Evolutionary conservation across 768 basidiomycete genomes (phyloP).

Genomic region (Amanita inopinata): DNA sequence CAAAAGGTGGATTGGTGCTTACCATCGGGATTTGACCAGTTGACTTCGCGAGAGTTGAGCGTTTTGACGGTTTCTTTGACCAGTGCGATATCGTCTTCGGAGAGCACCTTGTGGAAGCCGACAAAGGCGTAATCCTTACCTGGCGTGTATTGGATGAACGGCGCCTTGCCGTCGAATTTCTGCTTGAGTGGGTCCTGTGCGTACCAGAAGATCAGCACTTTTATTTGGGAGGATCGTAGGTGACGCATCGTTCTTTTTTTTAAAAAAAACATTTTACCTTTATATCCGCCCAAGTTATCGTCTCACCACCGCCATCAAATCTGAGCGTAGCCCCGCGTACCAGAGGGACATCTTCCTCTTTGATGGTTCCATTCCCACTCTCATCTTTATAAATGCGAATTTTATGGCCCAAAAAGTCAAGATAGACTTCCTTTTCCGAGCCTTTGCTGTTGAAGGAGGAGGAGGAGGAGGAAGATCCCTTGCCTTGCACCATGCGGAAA

Average conservation of each 20-base stretch:
- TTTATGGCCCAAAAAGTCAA: conserved; percentile 68
- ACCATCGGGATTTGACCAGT: conserved; percentile 60
- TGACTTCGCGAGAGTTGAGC: conserved; percentile 53
- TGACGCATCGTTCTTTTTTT: too few relatives aligned
- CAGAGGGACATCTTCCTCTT: conserved; percentile 47
- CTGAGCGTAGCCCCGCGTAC: conserved; percentile 44
- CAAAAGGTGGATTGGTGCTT: neutral
- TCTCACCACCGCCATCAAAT: conserved; percentile 49
- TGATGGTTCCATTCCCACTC: conserved; percentile 53
- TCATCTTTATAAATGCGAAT: conserved; percentile 55
- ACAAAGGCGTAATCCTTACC: conserved; percentile 42
- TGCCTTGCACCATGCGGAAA: conserved; percentile 53
- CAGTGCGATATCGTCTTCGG: conserved; percentile 63
- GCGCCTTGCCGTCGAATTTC: conserved; percentile 37
- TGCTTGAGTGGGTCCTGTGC: conserved; percentile 37
- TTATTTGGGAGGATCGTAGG: neutral
- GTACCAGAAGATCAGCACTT: neutral
- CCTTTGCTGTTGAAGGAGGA: conserved; percentile 18
- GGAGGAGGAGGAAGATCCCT: conserved; percentile 21
- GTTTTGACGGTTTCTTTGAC: conserved; percentile 58
- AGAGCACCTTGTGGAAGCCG: conserved; percentile 55
- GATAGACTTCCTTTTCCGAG: conserved; percentile 45
- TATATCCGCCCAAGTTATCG: conserved; percentile 38
- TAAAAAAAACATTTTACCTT: conserved; percentile 28
- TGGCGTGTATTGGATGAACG: conserved; percentile 40